These are phyloP conservation scores for Xylaria acuta DNA, from an alignment of 495 filamentous ascomycete species.

Conservation along the genomic window DNA sequence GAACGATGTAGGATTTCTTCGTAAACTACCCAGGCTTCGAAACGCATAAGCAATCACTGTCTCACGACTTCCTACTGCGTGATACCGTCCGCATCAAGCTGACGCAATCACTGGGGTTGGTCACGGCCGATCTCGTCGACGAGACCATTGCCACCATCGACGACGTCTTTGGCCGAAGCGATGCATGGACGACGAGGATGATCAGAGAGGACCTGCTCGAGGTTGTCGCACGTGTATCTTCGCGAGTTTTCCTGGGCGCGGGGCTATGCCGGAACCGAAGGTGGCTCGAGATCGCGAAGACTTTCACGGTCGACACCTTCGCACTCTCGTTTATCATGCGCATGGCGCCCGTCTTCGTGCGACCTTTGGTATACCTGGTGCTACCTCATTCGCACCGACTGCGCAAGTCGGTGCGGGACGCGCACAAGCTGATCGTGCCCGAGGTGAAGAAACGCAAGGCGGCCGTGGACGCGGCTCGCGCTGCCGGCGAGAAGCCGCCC, in stretches of 20 bases:
- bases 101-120: constrained; percentile 54
- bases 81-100: constrained; percentile 54
- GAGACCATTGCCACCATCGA: constrained; percentile 48
- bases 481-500: constrained; percentile 38
- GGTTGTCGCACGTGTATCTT: constrained; percentile 54
- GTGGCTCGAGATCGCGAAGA: constrained; percentile 53
- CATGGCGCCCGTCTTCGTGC: constrained; percentile 42
- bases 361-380: constrained; percentile 45
- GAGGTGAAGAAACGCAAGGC: constrained; percentile 41
- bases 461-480: constrained; percentile 35
- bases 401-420: constrained; percentile 38
- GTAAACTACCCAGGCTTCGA: constrained; percentile 56
- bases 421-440: constrained; percentile 42
- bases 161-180: constrained; percentile 43
- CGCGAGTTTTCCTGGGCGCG: constrained; percentile 54
- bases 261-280: constrained; percentile 50
- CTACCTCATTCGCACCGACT: constrained; percentile 39
- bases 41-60: constrained; percentile 39
- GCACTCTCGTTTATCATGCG: constrained; percentile 41
- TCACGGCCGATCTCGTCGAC: constrained; percentile 51
- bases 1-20: constrained; percentile 49
- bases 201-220: constrained; percentile 43
- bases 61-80: constrained; percentile 36
- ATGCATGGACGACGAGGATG: constrained; percentile 30
- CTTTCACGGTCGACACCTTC: constrained; percentile 49